Evolutionary conservation across 2,329 filamentous ascomycete species (phyloP).

Genomic region (Plectosphaerella plurivora): DNA sequence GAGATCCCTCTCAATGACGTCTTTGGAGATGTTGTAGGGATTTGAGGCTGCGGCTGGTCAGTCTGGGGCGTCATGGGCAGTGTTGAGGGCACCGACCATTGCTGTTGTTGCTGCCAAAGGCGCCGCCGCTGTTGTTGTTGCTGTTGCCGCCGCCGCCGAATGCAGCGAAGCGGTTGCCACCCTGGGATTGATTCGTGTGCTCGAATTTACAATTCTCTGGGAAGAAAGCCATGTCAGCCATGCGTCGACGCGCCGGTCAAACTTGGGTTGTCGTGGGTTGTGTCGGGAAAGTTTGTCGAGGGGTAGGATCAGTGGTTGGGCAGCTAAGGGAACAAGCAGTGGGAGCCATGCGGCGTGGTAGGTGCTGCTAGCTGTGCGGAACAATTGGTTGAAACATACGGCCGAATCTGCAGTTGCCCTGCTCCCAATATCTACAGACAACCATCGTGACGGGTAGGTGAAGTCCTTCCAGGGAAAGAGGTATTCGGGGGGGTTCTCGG

Average conservation of each 20-base stretch:
- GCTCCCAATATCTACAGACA: constrained; percentile 44
- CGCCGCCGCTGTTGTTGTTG: constrained; percentile 7
- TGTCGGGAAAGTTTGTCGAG: not conserved
- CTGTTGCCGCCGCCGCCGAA: constrained; percentile 10
- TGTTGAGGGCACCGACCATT: constrained; percentile 2
- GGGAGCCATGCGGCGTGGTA: not conserved
- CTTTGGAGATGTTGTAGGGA: constrained; percentile 50
- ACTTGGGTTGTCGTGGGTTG: not conserved
- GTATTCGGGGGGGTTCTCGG: too few relatives aligned
- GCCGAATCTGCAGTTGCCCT: constrained; percentile 48
- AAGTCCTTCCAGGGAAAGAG: too few relatives aligned
- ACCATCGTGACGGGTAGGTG: constrained; percentile 21
- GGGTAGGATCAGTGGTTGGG: not conserved
- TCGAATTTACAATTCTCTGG: constrained; percentile 51
- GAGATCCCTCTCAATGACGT: constrained; percentile 62
- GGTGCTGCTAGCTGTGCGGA: not conserved
- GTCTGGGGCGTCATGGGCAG: not conserved
- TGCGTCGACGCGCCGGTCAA: not conserved
- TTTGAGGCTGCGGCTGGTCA: constrained; percentile 10
- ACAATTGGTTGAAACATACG: constrained; percentile 29
- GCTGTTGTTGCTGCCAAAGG: constrained; percentile 7
- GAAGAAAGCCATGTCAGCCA: not conserved
- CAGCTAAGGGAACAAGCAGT: not conserved
- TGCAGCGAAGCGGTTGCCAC: constrained; percentile 11
- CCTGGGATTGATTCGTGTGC: constrained; percentile 34